Evolutionary conservation across 768 basidiomycete genomes (phyloP), one percentile per base, ranked within the genome.

Genomic region (Sporobolomyces phaffii): DNA sequence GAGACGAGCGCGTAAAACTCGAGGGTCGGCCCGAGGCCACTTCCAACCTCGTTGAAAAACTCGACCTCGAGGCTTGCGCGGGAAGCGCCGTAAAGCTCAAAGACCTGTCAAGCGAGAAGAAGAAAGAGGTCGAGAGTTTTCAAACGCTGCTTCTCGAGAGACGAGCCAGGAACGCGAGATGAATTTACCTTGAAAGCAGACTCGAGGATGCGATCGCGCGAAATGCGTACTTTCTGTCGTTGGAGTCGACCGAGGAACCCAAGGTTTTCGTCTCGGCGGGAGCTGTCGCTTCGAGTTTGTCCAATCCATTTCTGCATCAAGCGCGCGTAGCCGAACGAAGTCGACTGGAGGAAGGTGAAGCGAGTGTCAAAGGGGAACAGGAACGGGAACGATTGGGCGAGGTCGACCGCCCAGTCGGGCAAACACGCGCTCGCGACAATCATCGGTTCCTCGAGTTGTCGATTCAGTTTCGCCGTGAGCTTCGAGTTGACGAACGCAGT

Each of bases 1-100:
- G 90, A 94, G 11, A 92, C 96, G 54, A 98, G 79, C n/a, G 93
- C 89, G 78, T 98, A 99, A 79, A 99, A 99, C 79, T 99, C 96
- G 28, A 98, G 82, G 29, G 96, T 98, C 10, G 96, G 96, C 4
- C 96, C 96, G 15, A 99, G 81, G 24, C 96, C 96, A 11, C 94
- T 98, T 24, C 96, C 96, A 52, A 97, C 93, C 81, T 99, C 96
- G 75, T 96, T 91, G 75, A 97, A 97, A 80, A 97, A 98, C 79
- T 99, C 93, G 56, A 98, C 91, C 77, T 99, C 96, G 45, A 99
- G 83, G 26, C 97, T 85, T 0, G 91, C 91, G 6, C 88, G 89
- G 3, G 90, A 91, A 0, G 90, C 90, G 1, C 96, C 96, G 73
- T 97, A 99, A 14, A 81, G 73, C 54, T 98, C 84, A 76, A 94